phyloP scores from a whole-genome alignment of 495 filamentous ascomycete genomes.

The Penicillium antarcticum region DNA sequence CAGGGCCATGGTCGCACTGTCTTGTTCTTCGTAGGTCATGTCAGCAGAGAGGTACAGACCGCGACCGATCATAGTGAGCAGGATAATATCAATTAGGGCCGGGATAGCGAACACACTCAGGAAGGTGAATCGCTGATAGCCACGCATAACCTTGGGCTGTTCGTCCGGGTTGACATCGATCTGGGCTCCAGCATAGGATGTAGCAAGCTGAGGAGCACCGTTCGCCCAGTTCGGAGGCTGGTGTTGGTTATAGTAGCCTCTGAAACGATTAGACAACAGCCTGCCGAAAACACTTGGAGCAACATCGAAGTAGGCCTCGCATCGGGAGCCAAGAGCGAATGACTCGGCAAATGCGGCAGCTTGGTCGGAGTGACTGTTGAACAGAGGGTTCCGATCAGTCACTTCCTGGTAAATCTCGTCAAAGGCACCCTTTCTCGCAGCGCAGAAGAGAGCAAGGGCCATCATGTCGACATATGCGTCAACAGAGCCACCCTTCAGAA shows the following conservation, averaged over 20 bases:
- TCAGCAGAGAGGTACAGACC: conserved; percentile 55
- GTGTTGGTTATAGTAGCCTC: conserved; percentile 45
- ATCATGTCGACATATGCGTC: conserved; percentile 51
- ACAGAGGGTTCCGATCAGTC: conserved; percentile 56
- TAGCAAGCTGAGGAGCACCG: conserved; percentile 48
- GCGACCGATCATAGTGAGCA: conserved; percentile 54
- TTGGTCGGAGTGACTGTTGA: conserved; percentile 55
- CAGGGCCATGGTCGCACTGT: conserved; percentile 52
- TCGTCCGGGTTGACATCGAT: conserved; percentile 53
- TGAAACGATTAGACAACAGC: conserved; percentile 51
- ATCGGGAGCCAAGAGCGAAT: conserved; percentile 58
- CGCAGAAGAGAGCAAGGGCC: conserved; percentile 53
- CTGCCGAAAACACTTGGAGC: conserved; percentile 52
- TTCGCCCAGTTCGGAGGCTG: conserved; percentile 52
- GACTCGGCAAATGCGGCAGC: conserved; percentile 59
- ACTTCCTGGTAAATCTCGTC: conserved; percentile 61
- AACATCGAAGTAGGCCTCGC: conserved; percentile 58
- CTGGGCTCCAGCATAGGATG: conserved; percentile 52
- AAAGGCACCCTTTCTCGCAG: conserved; percentile 51
- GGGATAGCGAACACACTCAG: conserved; percentile 60
- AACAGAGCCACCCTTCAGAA: conserved; percentile 36
- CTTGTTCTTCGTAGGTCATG: conserved; percentile 49
- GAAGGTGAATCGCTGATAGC: conserved; percentile 54
- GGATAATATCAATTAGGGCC: conserved; percentile 56
- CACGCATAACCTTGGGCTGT: conserved; percentile 39